phyloP scores from a whole-genome alignment of 192 early-diverging fungal genomes.

The Obelidium mucronatum region DNA sequence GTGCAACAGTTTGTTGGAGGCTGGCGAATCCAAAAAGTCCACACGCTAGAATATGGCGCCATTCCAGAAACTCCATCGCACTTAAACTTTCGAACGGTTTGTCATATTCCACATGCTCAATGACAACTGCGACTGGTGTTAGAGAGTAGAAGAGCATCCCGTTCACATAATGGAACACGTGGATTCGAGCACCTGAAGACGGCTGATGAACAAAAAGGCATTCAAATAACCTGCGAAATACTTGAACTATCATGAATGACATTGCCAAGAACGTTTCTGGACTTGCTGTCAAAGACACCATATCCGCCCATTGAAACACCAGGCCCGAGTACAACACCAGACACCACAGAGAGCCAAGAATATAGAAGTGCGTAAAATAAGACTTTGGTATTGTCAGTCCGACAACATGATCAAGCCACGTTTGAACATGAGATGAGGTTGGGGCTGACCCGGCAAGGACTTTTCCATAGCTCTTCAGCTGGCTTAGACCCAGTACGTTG shows the following conservation, averaged over 20 bases:
- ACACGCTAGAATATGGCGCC: too few species aligned
- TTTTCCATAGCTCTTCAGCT: neutral
- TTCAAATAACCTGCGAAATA: slow-evolving; percentile 36
- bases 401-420: neutral
- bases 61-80: too few species aligned
- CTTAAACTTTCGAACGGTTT: too few species aligned
- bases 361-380: slow-evolving; percentile 12
- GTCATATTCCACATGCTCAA: too few species aligned
- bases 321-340: neutral
- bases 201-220: slow-evolving; percentile 21
- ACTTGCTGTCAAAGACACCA: neutral
- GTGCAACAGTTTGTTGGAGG: neutral
- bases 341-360: neutral
- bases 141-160: slow-evolving; percentile 44
- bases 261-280: slow-evolving; percentile 25
- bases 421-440: neutral
- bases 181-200: slow-evolving; percentile 35
- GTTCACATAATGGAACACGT: slow-evolving; percentile 42
- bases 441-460: neutral
- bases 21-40: neutral
- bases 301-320: neutral
- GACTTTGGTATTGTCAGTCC: neutral
- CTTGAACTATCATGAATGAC: slow-evolving; percentile 30
- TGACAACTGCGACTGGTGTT: slow-evolving; percentile 42
- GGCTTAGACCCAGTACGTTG: neutral